Conservation (phyloP, 2,329 filamentous ascomycete genomes). For the Aspergillus ochraceus region DNA sequence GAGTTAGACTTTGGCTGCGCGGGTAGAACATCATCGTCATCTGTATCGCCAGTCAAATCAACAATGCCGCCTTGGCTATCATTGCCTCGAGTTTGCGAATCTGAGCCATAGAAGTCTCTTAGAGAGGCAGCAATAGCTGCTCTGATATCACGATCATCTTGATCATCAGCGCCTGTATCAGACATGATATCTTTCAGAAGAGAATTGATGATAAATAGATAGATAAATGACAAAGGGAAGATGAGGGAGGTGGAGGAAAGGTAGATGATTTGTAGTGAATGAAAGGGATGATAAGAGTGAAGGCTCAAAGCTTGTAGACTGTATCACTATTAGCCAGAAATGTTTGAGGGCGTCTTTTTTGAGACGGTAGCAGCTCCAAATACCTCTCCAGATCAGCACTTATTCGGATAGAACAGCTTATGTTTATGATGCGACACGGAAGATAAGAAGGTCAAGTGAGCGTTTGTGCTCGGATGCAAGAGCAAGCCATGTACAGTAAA, state of each 20-base stretch:
- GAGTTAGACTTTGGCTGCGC: constrained; percentile 30
- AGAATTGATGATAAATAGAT: neutral
- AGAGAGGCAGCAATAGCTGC: constrained; percentile 25
- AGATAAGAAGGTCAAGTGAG: neutral
- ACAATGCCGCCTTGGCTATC: constrained; percentile 22
- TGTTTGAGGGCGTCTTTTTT: neutral
- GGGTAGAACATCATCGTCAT: constrained; percentile 26
- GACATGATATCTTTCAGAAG: neutral
- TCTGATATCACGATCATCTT: constrained; percentile 16
- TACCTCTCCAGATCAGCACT: neutral
- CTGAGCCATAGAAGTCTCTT: constrained; percentile 8
- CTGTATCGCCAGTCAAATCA: constrained; percentile 36
- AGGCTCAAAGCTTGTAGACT: neutral
- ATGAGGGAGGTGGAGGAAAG: neutral
- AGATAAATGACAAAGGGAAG: too few species aligned
- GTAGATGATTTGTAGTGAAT: neutral
- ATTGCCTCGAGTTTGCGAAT: neutral
- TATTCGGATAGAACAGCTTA: neutral
- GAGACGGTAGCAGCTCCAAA: neutral
- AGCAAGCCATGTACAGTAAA: too few species aligned
- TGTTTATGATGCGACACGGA: neutral
- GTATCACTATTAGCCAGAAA: neutral
- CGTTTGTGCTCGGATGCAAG: neutral
- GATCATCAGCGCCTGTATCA: constrained; percentile 3
- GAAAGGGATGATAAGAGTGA: neutral